A percentile compares a stretch with the other conserved stretches of the same genome.
Conservation (phyloP, 2,329 filamentous ascomycete genomes). For the Madurella mycetomatis region DNA sequence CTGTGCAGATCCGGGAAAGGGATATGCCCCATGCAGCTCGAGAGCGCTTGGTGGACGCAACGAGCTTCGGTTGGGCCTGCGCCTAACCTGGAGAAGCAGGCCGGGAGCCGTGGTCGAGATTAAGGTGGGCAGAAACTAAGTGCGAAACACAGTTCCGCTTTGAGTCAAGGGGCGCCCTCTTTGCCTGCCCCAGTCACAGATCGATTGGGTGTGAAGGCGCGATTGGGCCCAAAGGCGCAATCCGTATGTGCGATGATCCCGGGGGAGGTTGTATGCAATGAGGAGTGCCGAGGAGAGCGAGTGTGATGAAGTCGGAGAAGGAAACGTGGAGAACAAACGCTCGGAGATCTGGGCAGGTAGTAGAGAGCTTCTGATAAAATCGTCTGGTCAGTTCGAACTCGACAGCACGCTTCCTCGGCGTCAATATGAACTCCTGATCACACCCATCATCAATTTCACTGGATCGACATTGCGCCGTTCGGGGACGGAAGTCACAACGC, state of each 20-base stretch:
- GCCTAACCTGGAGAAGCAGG: constrained; percentile 9
- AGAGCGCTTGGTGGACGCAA: neutral
- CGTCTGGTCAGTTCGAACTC: neutral
- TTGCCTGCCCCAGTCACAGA: neutral
- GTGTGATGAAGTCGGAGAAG: neutral
- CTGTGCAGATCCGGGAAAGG: neutral
- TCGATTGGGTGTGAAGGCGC: neutral
- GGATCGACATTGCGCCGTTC: neutral
- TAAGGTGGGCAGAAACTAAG: constrained; percentile 1
- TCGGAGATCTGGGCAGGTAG: neutral
- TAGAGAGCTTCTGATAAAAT: neutral
- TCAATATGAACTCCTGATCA: neutral
- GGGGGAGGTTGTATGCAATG: no score
- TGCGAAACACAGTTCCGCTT: constrained; percentile 16
- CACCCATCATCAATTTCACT: neutral
- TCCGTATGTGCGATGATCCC: no score
- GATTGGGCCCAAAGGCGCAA: neutral
- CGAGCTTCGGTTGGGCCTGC: constrained; percentile 4
- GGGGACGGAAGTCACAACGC: neutral
- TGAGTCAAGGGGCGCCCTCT: neutral
- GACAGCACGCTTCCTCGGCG: neutral
- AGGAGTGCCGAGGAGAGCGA: neutral
- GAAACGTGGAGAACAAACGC: neutral
- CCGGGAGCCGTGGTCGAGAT: no score
- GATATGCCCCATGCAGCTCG: neutral